Conservation (phyloP, 495 filamentous ascomycete genomes). For the Neurospora pannonica region DNA sequence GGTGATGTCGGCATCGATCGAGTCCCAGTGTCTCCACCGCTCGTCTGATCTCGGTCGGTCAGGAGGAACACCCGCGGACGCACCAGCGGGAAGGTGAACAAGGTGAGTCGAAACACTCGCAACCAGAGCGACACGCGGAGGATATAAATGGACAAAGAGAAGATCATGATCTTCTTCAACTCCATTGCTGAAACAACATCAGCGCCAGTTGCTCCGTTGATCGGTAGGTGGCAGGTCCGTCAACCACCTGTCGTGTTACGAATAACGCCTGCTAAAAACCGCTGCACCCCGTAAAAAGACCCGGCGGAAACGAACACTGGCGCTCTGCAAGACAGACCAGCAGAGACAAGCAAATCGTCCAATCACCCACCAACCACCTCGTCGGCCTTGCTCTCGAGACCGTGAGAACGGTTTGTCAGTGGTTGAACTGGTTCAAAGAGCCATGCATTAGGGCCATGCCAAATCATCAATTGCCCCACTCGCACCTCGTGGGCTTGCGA, state of each 20-base stretch:
- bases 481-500: background rate
- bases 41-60: background rate
- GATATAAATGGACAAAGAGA: background rate
- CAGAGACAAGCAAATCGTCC: background rate
- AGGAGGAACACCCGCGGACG: background rate
- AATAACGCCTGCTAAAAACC: background rate
- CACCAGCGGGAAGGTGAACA: background rate
- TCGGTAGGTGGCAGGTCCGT: background rate
- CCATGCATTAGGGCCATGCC: background rate
- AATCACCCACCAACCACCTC: background rate
- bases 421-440: background rate
- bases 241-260: background rate
- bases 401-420: background rate
- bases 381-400: background rate
- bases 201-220: background rate
- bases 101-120: background rate
- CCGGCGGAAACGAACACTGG: background rate
- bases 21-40: background rate
- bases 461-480: background rate
- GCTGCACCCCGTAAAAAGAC: background rate
- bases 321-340: background rate
- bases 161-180: background rate
- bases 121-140: background rate
- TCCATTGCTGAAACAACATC: background rate
- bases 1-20: background rate